A percentile compares a stretch with the other conserved stretches of the same genome.
These are phyloP conservation scores for Aurantiochytrium sp. DNA, from an alignment of 108 stramenopile genomes.

Conservation along the genomic window DNA sequence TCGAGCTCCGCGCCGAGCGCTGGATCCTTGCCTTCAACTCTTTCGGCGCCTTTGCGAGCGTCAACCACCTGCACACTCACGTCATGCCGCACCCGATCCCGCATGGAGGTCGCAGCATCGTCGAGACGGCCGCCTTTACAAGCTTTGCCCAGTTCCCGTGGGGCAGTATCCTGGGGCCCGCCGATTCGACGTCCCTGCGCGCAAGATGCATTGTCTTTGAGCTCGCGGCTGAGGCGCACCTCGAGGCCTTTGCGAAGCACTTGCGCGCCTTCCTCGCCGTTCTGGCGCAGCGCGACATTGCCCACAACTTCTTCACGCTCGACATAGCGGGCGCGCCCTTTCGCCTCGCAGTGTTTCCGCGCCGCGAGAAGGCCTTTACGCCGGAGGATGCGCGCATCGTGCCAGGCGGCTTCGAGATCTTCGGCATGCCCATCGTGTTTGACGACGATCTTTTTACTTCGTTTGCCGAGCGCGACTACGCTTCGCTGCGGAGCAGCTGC, in stretches of 20 bases:
- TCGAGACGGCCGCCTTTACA: neutral
- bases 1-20: neutral
- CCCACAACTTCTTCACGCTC: neutral
- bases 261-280: neutral
- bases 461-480: neutral
- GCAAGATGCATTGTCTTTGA: neutral
- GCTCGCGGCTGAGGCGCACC: neutral
- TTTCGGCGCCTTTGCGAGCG: slow-evolving; percentile 17
- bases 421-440: neutral
- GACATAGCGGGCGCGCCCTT: neutral
- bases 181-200: neutral
- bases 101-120: neutral
- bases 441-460: neutral
- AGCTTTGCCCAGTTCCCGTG: neutral
- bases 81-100: neutral
- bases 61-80: slow-evolving; percentile 8
- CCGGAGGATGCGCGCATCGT: neutral
- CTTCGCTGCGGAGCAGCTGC: neutral
- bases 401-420: slow-evolving; percentile 6
- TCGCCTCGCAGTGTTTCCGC: neutral
- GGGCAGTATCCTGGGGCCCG: neutral
- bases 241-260: neutral
- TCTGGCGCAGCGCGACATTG: neutral
- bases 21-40: slow-evolving; percentile 2
- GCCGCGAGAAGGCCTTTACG: neutral